phyloP scores from a whole-genome alignment of 1,284 basidiomycete genomes.

The Rhodotorula sp. region DNA sequence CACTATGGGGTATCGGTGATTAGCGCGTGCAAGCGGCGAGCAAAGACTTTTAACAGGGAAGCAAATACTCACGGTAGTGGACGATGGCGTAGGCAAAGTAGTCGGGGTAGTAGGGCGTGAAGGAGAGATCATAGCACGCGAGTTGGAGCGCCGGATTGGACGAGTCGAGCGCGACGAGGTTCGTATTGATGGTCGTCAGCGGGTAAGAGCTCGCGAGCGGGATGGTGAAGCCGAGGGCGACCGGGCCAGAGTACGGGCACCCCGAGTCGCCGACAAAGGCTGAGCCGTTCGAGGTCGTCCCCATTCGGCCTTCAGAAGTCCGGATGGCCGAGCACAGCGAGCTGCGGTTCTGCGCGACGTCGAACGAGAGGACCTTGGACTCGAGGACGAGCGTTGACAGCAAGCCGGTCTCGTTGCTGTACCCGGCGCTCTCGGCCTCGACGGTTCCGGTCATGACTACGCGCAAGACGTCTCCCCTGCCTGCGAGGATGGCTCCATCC shows the following conservation, averaged over 20 bases:
- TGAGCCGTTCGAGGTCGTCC: conserved; percentile 35
- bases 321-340: conserved; percentile 72
- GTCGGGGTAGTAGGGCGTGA: conserved; percentile 68
- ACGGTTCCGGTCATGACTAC: conserved; percentile 39
- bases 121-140: conserved; percentile 73
- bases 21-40: no score
- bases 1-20: conserved; percentile 52
- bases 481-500: conserved; percentile 26
- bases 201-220: conserved; percentile 68
- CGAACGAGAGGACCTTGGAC: conserved; percentile 73
- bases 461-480: conserved; percentile 35
- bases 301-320: conserved; percentile 54
- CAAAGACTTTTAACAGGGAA: background rate
- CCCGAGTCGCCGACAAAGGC: conserved; percentile 30
- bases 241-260: conserved; percentile 41
- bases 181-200: conserved; percentile 78
- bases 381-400: conserved; percentile 41
- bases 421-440: conserved; percentile 32
- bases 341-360: conserved; percentile 65
- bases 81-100: conserved; percentile 70
- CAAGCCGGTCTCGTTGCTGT: conserved; percentile 36
- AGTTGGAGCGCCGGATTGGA: conserved; percentile 62
- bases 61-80: conserved; percentile 57
- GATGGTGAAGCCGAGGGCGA: conserved; percentile 75
- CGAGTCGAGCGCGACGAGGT: conserved; percentile 82